Base-by-base conservation (phyloP, 2,329 filamentous ascomycete genomes). In the Capronia americana region DNA sequence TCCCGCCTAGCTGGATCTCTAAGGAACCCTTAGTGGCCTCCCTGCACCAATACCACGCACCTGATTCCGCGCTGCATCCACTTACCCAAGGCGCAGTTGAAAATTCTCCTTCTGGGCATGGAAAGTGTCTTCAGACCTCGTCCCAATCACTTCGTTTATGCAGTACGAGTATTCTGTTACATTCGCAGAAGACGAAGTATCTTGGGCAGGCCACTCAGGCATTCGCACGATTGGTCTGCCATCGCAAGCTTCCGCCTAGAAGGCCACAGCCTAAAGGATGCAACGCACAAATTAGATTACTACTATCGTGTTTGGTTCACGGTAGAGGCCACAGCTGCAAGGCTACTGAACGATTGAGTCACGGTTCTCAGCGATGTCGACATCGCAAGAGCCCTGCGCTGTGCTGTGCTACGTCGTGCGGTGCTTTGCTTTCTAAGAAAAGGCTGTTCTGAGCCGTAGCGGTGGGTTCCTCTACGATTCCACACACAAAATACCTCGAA, bases 71-170 rank as follows among this genome's bases (percentile, higher is more conserved):
- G 8, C 44, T 10, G 28, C 11, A 46, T 48, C 24, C 24, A 50
- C 60, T n/a, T 34, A 14, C 53, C 51, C 51, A 57, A 65, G 63
- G 58, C 63, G 63, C 63, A 65, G 63, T 61, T 26, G 11, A 10
- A 50, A 63, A 54, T 51, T 61, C 51, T 44, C 57, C 26, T 61
- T 56, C 41, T 28, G 50, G 48, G 30, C 23, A 58, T 34, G 53
- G 63, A 62, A 61, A 61, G 63, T 63, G 54, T 51, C 54, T 26
- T 14, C 20, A 20, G 12, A 32, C 24, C 28, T 55, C 53, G 23
- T 20, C 20, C 48, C 61, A 58, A 63, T 53, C 38, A 57, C 54
- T 26, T 58, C 62, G 63, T 65, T 65, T 48, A 60, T 60, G 50
- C 57, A 50, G 24, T 50, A 51, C 24, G 50, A 50, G 24, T 50